A percentile compares a stretch with the other conserved stretches of the same genome.
phyloP scores from a whole-genome alignment of 2,329 filamentous ascomycete genomes.

The Emydomyces testavorans region DNA sequence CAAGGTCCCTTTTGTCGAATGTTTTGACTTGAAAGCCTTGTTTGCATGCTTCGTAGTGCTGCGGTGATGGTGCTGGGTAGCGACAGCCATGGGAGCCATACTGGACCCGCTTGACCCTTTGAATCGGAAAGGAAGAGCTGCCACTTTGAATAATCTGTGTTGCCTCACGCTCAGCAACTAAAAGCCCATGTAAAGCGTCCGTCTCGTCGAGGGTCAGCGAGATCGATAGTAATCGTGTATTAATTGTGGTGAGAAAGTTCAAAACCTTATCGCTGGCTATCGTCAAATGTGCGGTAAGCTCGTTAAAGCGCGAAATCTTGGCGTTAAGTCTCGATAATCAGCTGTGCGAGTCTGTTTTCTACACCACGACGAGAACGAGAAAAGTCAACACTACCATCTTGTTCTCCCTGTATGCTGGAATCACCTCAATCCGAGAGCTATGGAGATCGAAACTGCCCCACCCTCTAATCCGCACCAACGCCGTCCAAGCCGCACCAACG shows the following conservation, averaged over 20 bases:
- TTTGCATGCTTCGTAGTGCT: conserved; percentile 80
- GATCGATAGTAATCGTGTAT: no score
- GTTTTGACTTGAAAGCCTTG: conserved; percentile 86
- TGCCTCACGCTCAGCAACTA: neutral
- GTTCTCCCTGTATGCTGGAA: neutral
- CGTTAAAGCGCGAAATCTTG: conserved; percentile 26
- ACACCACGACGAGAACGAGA: conserved; percentile 6
- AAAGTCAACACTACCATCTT: neutral
- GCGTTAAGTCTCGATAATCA: conserved; percentile 27
- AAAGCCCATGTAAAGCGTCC: neutral
- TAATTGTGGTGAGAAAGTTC: conserved; percentile 7
- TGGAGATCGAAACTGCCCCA: conserved; percentile 24
- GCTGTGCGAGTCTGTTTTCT: neutral
- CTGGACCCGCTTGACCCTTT: conserved; percentile 55
- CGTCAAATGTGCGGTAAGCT: conserved; percentile 10
- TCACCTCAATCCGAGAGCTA: conserved; percentile 1
- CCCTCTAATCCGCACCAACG: neutral
- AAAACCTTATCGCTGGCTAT: conserved; percentile 10
- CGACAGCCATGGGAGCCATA: conserved; percentile 59
- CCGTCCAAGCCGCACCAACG: conserved; percentile 2
- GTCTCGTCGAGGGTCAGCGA: neutral
- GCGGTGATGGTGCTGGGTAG: conserved; percentile 65
- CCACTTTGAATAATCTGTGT: conserved; percentile 13
- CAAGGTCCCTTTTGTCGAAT: conserved; percentile 76
- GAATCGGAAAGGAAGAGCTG: conserved; percentile 64